Base-by-base conservation (phyloP, 176 grass and related monocot genomes). In the Elymus sibiricus region DNA sequence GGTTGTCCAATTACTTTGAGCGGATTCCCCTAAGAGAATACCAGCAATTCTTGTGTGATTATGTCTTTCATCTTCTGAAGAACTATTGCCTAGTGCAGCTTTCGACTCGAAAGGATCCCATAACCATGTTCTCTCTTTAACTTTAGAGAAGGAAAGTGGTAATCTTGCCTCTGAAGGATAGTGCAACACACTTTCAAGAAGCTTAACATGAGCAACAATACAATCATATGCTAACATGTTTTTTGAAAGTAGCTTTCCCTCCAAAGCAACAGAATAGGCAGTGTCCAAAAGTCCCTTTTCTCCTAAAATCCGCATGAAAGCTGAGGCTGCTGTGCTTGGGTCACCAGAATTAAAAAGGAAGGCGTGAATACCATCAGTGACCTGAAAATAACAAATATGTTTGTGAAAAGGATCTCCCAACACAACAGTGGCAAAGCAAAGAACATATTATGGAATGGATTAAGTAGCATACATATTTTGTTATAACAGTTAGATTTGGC, bases 201-300 rank as follows among this genome's bases (percentile, higher is more conserved):
- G 94, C 79, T 80, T 91, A 83, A 95, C 85, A 90, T 95, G 84
- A 88, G 82, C 79, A 69, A 62, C 73, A 80, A 98, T 84, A 78
- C 90, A 98, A 79, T 98, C 94, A 90, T 85, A 92, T 51, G 90
- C 94, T 88, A 95, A 86, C 94, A 95, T 98, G 84, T 95, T 89
- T 84, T 91, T 91, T 35, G 97, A 88, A 64, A 94, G 88, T 77
- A 91, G 70, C 82, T 89, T 92, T 31, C 88, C 94, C 76, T 91
- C 66, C 25, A 77, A 84, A 86, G 91, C 90, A 89, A 92, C 92
- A 71, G 84, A 86, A 87, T 87, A 84, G 67, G 88, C 94, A 79
- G 77, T 73, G 35, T 89, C 86, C 40, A 91, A 95, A 71, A 95
- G 77, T 32, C 81, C 86, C 40, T 81, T 82, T 53, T 89, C 88